Evolutionary conservation across 2,329 filamentous ascomycete species (phyloP).

Genomic region (Exophiala sp.): DNA sequence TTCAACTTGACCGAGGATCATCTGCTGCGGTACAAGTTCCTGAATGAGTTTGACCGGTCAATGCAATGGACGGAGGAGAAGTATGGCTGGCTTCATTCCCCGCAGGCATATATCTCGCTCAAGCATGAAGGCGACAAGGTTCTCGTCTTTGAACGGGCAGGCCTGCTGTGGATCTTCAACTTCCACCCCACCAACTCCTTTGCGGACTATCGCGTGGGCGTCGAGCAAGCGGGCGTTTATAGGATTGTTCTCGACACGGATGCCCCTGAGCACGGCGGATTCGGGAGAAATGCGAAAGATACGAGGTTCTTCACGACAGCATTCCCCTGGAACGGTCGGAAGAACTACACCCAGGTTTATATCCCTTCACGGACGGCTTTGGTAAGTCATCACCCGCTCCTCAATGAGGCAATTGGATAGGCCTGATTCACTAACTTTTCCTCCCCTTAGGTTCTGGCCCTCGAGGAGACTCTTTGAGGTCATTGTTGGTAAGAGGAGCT

Average conservation of each 20-base stretch:
- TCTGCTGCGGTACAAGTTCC: conserved; percentile 78
- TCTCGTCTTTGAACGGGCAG: conserved; percentile 88
- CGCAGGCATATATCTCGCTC: conserved; percentile 85
- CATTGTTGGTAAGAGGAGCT: background rate
- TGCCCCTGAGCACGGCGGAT: conserved; percentile 68
- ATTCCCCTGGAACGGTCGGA: conserved; percentile 80
- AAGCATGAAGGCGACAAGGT: conserved; percentile 95
- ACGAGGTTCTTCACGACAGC: conserved; percentile 89
- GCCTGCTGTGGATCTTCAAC: conserved; percentile 91
- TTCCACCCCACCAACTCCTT: conserved; percentile 82
- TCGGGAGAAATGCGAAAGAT: conserved; percentile 67
- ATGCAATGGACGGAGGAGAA: conserved; percentile 87
- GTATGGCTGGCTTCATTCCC: conserved; percentile 81
- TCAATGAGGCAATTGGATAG: background rate
- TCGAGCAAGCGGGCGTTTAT: conserved; percentile 81
- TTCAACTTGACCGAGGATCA: conserved; percentile 85
- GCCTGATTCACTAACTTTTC: conserved; percentile 21
- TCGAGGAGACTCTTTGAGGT: conserved; percentile 37
- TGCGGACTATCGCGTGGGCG: conserved; percentile 84
- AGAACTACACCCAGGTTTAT: conserved; percentile 90
- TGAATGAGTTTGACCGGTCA: conserved; percentile 86
- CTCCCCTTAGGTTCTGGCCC: conserved; percentile 50
- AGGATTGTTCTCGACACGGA: conserved; percentile 80
- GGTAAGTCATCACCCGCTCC: conserved; percentile 43
- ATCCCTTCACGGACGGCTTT: conserved; percentile 76